Evolutionary conservation across 1,284 basidiomycete genomes (phyloP), one percentile per base, ranked within the genome.

Genomic region (Papiliotrema laurentii): DNA sequence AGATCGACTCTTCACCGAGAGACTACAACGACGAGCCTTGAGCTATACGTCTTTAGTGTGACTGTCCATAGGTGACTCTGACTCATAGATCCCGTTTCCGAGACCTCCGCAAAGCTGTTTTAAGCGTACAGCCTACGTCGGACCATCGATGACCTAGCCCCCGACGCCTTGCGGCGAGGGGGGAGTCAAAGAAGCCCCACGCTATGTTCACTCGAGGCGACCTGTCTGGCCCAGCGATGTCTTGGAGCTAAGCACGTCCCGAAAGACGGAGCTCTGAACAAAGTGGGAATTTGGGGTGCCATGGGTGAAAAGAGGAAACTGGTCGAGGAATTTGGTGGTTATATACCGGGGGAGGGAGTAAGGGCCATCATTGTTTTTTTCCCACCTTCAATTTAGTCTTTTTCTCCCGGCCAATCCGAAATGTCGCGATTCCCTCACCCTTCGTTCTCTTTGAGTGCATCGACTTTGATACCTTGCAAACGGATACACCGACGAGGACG

Each of bases 21-120:
- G n/a, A n/a, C n/a, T n/a, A n/a, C n/a, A n/a, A n/a, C 33, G 18
- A 11, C 22, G 25, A 19, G 22, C 14, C 19, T 22, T 6, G 25
- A n/a, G 22, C 43, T 45, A 27, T 16, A 21, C n/a, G 19, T 30
- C 25, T 18, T 35, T 58, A 40, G 50, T 69, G 63, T 69, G 47
- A 56, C 56, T 66, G 58, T 60, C 58, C 58, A 60, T 64, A 67
- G 66, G 66, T 69, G 65, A 69, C 66, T 59, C 62, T 50, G 63
- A 58, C 58, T 69, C 66, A 55, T 64, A 38, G 61, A 56, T 46
- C 6, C 39, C 39, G 21, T 14, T 5, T 42, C n/a, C 38, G 9
- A 13, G 25, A 43, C 49, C 64, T 67, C 66, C 58, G 48, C 64
- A 57, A 55, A 59, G 66, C 59, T 63, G 60, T 63, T 63, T 63